Evolutionary conservation across 495 filamentous ascomycete genomes (phyloP).

Genomic region (Aspergillus saccharolyticus): DNA sequence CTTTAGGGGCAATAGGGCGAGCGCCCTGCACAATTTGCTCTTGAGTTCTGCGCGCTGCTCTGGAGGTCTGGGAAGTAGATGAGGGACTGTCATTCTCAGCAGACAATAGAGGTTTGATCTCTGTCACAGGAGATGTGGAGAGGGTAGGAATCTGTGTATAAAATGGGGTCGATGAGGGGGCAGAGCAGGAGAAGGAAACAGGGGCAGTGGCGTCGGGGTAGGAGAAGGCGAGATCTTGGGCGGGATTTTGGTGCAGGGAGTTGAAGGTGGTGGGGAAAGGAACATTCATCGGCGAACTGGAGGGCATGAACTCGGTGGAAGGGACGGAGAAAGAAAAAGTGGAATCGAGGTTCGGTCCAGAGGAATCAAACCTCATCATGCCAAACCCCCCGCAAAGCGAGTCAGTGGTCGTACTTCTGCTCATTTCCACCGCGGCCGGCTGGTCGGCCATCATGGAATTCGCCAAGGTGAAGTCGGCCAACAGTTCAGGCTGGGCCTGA

Average conservation of each 20-base stretch:
- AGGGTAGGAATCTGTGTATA: slow-evolving; percentile 15
- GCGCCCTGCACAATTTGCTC: slow-evolving; percentile 40
- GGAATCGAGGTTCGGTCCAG: slow-evolving; percentile 32
- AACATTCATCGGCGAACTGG: slow-evolving; percentile 29
- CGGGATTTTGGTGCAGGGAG: slow-evolving; percentile 28
- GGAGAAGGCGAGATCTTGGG: slow-evolving; percentile 23
- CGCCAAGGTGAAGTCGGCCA: slow-evolving; percentile 14
- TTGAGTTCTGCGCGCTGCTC: slow-evolving; percentile 39
- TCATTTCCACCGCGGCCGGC: slow-evolving; percentile 38
- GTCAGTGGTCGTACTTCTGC: slow-evolving; percentile 40
- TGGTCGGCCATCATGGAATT: slow-evolving; percentile 18
- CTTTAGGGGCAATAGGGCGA: slow-evolving; percentile 44
- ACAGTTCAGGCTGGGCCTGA: slow-evolving; percentile 13
- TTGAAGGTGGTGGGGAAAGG: slow-evolving; percentile 21
- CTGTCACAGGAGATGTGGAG: slow-evolving; percentile 20
- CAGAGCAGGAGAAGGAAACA: slow-evolving; percentile 32
- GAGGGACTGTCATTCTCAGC: slow-evolving; percentile 28
- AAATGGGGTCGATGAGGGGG: slow-evolving; percentile 27
- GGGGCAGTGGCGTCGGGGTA: slow-evolving; percentile 25
- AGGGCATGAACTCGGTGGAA: slow-evolving; percentile 32
- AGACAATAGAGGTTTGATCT: slow-evolving; percentile 36
- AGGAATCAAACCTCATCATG: slow-evolving; percentile 41
- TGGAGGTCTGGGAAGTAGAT: slow-evolving; percentile 28
- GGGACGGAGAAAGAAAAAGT: slow-evolving; percentile 27
- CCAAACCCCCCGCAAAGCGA: slow-evolving; percentile 41